A percentile compares a stretch with the other conserved stretches of the same genome.
phyloP scores from a whole-genome alignment of 1,284 basidiomycete species.

The Austroboletus novae-zelandiae region DNA sequence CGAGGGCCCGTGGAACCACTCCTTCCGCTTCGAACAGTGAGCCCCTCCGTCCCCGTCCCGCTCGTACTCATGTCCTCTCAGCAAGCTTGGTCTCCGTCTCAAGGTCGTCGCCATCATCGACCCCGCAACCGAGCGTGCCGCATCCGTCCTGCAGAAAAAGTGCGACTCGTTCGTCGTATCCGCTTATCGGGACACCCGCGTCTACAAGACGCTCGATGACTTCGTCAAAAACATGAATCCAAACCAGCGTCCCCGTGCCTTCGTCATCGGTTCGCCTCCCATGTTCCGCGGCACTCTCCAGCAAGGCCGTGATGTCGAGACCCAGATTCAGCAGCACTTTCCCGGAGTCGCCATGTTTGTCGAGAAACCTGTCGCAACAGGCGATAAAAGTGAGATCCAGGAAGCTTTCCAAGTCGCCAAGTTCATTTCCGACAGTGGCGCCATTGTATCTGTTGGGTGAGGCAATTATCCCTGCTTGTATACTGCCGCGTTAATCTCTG shows the following conservation, averaged over 20 bases:
- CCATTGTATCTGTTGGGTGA: constrained; percentile 89
- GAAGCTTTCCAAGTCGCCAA: constrained; percentile 69
- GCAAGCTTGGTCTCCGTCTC: constrained; percentile 94
- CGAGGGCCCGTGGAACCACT: constrained; percentile 92
- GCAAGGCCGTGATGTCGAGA: constrained; percentile 85
- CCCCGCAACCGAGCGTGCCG: constrained; percentile 82
- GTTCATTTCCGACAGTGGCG: constrained; percentile 63
- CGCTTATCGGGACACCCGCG: constrained; percentile 89
- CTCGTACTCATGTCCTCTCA: constrained; percentile 34
- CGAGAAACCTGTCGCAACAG: constrained; percentile 93
- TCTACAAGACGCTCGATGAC: constrained; percentile 88
- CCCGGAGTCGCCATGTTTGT: constrained; percentile 91
- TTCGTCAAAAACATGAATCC: constrained; percentile 72
- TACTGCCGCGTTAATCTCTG: constrained; percentile 6
- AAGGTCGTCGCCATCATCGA: constrained; percentile 96
- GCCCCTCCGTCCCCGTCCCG: constrained; percentile 21
- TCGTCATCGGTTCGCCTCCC: constrained; percentile 91
- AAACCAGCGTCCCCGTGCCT: constrained; percentile 63
- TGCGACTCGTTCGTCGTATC: constrained; percentile 91
- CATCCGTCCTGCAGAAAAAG: constrained; percentile 84
- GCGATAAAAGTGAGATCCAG: constrained; percentile 66
- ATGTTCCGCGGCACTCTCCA: constrained; percentile 85
- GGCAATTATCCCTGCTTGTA: constrained; percentile 6
- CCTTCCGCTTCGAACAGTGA: constrained; percentile 90
- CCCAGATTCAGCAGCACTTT: constrained; percentile 87